These are phyloP conservation scores for Paraphoma sp. DNA, from an alignment of 2,329 filamentous ascomycete genomes.

Conservation along the genomic window DNA sequence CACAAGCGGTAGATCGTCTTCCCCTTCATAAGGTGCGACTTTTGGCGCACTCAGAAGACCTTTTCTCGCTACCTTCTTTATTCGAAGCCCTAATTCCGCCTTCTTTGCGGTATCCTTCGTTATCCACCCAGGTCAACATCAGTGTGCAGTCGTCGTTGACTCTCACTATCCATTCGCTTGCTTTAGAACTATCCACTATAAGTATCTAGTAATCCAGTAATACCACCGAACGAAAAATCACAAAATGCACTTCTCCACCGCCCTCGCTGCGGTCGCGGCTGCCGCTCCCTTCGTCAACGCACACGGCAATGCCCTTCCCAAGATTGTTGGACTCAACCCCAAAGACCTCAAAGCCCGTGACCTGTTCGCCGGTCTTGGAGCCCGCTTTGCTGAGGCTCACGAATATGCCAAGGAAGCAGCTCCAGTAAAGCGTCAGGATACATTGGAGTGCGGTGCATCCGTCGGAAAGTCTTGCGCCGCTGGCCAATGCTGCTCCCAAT, in stretches of 20 bases:
- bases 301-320: conserved; percentile 40
- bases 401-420: conserved; percentile 23
- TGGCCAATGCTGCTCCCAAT: conserved; percentile 44
- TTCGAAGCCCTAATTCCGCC: conserved; percentile 22
- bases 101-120: conserved; percentile 23
- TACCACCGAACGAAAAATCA: conserved; percentile 18
- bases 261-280: conserved; percentile 37
- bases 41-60: conserved; percentile 8
- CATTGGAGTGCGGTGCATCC: conserved; percentile 41
- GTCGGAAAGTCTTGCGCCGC: conserved; percentile 36
- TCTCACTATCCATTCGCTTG: conserved; percentile 43
- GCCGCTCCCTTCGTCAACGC: conserved; percentile 38
- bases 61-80: conserved; percentile 21
- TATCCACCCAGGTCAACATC: conserved; percentile 23
- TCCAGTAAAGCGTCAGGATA: conserved; percentile 36
- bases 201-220: conserved; percentile 31
- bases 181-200: conserved; percentile 15
- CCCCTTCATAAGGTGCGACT: conserved; percentile 26
- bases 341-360: conserved; percentile 43
- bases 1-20: conserved; percentile 19
- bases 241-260: conserved; percentile 43
- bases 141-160: conserved; percentile 35
- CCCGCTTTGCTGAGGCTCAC: conserved; percentile 31
- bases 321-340: conserved; percentile 43
- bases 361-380: conserved; percentile 36